Evolutionary conservation across 306 rosid genomes (phyloP), one percentile per base, ranked within the genome.

Genomic region (Malus sieversii): DNA sequence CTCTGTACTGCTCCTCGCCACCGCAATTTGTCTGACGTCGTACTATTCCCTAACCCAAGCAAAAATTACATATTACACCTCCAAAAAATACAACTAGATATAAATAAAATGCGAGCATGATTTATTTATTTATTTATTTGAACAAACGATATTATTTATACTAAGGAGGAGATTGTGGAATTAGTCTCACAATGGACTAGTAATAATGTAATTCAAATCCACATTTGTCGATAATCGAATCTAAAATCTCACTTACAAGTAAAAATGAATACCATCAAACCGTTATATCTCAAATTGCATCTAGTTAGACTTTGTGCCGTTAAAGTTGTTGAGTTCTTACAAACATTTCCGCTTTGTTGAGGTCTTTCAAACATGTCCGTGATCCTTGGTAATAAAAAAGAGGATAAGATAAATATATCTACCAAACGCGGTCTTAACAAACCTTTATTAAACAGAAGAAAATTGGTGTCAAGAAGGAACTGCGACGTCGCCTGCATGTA

Each of bases 251-350:
- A 38, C 10, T 38, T 38, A 38, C 10, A 38, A 38, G 0, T 38
- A 38, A 38, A 38, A 0, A 38, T 0, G 0, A 38, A 38, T 38
- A 7, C 0, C 2, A 38, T 38, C 42, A 38, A 7, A 38, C 2
- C 2, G 2, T 42, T 42, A 42, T 42, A 42, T 42, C 12, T 42
- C 45, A 42, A 42, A 42, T 42, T 42, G 45, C 12, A 9, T 42
- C 45, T 42, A 10, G 12, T 57, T 16, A 61, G 18, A 61, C 19
- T 12, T 58, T 73, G 53, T 42, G 60, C 38, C 20, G 76, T 72
- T 72, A 22, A 58, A 61, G 8, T 61, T 13, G 38, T 27, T 12
- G 66, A 25, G 66, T 20, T 61, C 35, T 29, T 33, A 27, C 35
- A 27, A 61, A 14, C 66, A 72, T 38, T 38, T 57, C 67, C 76